Percentiles rank a stretch among this genome's conserved stretches.
Evolutionary conservation across 257 asterid species (phyloP).

Genomic region (Nicotiana knightiana): DNA sequence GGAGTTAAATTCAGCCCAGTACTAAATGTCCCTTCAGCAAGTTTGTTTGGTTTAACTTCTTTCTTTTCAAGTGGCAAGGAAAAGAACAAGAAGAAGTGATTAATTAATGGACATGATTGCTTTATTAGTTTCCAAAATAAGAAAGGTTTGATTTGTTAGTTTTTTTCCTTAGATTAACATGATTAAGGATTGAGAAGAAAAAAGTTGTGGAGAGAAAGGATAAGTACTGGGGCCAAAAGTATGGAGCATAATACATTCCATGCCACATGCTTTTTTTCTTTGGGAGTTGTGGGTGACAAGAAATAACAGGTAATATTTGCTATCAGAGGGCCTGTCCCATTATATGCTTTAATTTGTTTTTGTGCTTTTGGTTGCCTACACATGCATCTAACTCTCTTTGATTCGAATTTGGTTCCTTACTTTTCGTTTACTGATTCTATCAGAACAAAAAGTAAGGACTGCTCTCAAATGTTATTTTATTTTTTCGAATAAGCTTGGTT

Average conservation of each 20-base stretch:
- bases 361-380: conserved; percentile 2
- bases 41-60: conserved; percentile 60
- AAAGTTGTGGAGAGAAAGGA: background rate
- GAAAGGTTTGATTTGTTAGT: background rate
- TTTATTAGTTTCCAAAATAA: background rate
- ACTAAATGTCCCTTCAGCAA: conserved; percentile 59
- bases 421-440: background rate
- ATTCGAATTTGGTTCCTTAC: background rate
- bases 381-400: background rate
- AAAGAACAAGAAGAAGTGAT: conserved; percentile 56
- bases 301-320: conserved; percentile 27
- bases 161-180: background rate
- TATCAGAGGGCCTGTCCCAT: conserved; percentile 13
- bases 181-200: background rate
- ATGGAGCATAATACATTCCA: conserved; percentile 7
- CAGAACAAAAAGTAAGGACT: background rate
- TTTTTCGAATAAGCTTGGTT: background rate
- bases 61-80: conserved; percentile 62
- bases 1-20: conserved; percentile 58
- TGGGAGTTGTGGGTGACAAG: conserved; percentile 16
- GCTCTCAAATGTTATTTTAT: background rate
- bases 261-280: background rate
- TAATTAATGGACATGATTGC: background rate
- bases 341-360: background rate
- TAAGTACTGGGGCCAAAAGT: conserved; percentile 9